Percentiles rank a stretch among this genome's conserved stretches.
Evolutionary conservation across 768 basidiomycete species (phyloP).

Genomic region (Vishniacozyma victoriae): DNA sequence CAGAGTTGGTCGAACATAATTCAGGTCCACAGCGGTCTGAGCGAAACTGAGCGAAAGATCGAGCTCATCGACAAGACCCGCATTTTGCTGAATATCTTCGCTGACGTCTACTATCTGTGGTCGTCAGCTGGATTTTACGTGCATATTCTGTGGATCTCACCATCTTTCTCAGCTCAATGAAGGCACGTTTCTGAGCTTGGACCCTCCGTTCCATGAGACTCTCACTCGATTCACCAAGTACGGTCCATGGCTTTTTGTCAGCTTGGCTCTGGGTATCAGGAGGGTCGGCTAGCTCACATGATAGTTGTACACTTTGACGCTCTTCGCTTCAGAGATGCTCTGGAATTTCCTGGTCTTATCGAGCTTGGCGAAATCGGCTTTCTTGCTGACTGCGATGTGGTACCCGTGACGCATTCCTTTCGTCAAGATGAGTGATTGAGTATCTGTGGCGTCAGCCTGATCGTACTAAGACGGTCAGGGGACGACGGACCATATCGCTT

Average conservation of each 20-base stretch:
- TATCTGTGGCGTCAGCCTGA: background rate
- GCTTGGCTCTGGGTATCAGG: background rate
- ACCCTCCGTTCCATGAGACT: conserved; percentile 20
- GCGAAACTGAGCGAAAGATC: conserved; percentile 80
- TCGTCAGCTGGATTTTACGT: background rate
- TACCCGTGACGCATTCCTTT: conserved; percentile 18
- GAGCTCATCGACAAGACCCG: conserved; percentile 74
- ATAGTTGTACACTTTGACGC: conserved; percentile 22
- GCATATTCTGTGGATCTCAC: conserved; percentile 47
- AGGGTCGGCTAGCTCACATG: conserved; percentile 12
- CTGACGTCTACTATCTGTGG: conserved; percentile 61
- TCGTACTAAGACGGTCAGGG: background rate
- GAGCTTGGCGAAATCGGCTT: conserved; percentile 18
- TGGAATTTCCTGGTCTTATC: conserved; percentile 24
- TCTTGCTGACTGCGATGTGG: conserved; percentile 16
- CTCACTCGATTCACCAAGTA: conserved; percentile 29
- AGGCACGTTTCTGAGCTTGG: conserved; percentile 52
- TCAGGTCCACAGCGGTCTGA: conserved; percentile 67
- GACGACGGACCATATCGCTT: conserved; percentile 16
- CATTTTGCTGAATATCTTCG: conserved; percentile 61
- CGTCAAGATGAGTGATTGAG: conserved; percentile 5
- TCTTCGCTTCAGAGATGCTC: conserved; percentile 14
- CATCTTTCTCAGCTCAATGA: conserved; percentile 63
- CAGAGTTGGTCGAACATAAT: conserved; percentile 66
- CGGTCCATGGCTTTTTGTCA: conserved; percentile 31